phyloP scores from a whole-genome alignment of 805 yeast species.

The Saccharomyces jurei region DNA sequence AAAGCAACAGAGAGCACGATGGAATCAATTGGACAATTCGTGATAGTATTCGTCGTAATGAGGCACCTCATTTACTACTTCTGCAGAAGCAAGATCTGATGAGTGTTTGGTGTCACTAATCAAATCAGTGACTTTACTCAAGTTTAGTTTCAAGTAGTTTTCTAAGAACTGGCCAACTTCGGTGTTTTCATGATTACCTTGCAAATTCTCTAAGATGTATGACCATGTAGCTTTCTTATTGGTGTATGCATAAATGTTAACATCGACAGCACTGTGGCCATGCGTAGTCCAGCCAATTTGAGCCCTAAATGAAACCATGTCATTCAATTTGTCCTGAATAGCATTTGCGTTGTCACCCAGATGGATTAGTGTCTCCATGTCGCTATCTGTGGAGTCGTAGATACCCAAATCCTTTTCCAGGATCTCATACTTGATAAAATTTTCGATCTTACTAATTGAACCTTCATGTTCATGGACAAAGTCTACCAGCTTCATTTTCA shows the following conservation, averaged over 20 bases:
- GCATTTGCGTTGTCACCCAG: constrained; percentile 25
- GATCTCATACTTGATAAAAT: constrained; percentile 46
- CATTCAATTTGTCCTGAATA: constrained; percentile 45
- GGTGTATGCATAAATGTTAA: constrained; percentile 77
- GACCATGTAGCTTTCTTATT: constrained; percentile 41
- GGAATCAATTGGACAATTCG: constrained; percentile 1
- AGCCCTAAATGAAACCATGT: constrained; percentile 71
- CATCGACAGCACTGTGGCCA: constrained; percentile 95
- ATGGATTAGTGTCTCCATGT: constrained; percentile 38
- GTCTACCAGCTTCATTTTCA: constrained; percentile 38
- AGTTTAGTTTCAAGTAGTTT: constrained; percentile 38
- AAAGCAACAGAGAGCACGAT: neutral
- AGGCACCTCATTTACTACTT: constrained; percentile 6
- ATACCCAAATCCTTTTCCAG: constrained; percentile 64
- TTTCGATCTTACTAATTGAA: constrained; percentile 20
- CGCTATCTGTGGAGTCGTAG: constrained; percentile 45
- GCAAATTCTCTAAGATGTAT: constrained; percentile 39
- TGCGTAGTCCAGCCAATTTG: constrained; percentile 95
- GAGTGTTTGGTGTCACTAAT: constrained; percentile 44
- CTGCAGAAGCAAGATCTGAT: constrained; percentile 19
- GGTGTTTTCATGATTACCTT: constrained; percentile 80
- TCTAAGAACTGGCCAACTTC: constrained; percentile 76
- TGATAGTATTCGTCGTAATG: constrained; percentile 16
- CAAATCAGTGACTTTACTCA: constrained; percentile 41
- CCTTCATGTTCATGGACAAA: constrained; percentile 26